Evolutionary conservation across 805 yeast species (phyloP), one percentile per base, ranked within the genome.

Genomic region (Zygosaccharomyces lentus): DNA sequence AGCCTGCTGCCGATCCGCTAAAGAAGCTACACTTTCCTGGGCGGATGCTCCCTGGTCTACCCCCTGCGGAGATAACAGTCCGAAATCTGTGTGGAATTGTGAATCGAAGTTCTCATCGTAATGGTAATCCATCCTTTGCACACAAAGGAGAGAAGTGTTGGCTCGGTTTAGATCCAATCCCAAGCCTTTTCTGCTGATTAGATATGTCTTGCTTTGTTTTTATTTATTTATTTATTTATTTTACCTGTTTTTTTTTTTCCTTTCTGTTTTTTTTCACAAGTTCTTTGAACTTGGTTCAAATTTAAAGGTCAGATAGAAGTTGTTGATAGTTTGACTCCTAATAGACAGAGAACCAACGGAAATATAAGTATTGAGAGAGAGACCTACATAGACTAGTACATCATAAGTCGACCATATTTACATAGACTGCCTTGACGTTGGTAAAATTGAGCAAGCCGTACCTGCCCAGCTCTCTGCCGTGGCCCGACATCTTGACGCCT

Each of bases 381-480:
- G 21, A 3, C 5, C 21, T 19, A 19, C 3, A 12, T 29, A 29
- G 9, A 13, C 3, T 29, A 29, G 15, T 12, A n/a, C 8, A 2
- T 38, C 24, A 38, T n/a, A 38, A 15, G 9, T 61, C 63, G 4
- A 73, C 75, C 54, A 84, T 63, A 69, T 85, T 87, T 50, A 89
- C 82, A 56, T 84, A 87, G 47, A 81, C 74, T 26, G 86, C 81
- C 64, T 81, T 82, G 46, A 80, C 81, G 55, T 77, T 78, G 9
- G 85, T 81, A 65, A 80, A 82, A 60, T 75, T 72, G 34, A 71
- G 70, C 45, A 81, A 62, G n/a, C 85, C 86, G 55, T 80, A 78
- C 51, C 77, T 76, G 30, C 87, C 87, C 48, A 81, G 69, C 63
- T 82, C 87, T 62, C 86, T 73, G 39, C 86, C 85, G 46, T 78